These are phyloP conservation scores for Saccharomycopsis synnaedendra DNA, from an alignment of 805 yeast species.

Conservation along the genomic window DNA sequence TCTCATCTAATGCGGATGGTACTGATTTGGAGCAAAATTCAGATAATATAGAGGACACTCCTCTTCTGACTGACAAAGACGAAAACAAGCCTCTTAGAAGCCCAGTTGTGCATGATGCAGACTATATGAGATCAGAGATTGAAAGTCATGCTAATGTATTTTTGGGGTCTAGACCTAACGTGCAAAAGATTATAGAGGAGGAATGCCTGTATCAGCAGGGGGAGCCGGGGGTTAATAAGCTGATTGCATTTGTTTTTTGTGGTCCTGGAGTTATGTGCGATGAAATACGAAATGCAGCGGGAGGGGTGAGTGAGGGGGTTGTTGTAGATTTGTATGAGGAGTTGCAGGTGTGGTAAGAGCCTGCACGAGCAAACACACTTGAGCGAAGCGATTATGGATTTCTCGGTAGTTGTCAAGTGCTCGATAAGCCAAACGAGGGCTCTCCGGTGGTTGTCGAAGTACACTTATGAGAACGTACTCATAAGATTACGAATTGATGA, in stretches of 20 bases:
- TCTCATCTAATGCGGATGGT: neutral
- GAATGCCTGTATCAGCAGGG: neutral
- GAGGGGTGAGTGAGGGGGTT: neutral
- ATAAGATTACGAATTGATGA: no score
- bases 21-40: neutral
- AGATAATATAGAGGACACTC: neutral
- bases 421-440: no score
- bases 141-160: neutral
- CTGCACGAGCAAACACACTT: no score
- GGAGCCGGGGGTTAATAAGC: neutral
- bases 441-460: no score
- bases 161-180: neutral
- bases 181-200: neutral
- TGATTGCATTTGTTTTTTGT: slow-evolving; percentile 9
- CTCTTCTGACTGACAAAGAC: neutral
- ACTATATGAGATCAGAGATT: neutral
- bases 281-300: slow-evolving; percentile 1
- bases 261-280: slow-evolving; percentile 11
- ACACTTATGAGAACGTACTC: no score
- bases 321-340: slow-evolving; percentile 10
- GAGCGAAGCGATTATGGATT: no score
- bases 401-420: no score
- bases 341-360: slow-evolving; percentile 9
- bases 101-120: neutral
- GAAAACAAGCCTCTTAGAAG: neutral